These are phyloP conservation scores for Diaporthe citriasiana DNA, from an alignment of 2,329 filamentous ascomycete species.

Conservation along the genomic window DNA sequence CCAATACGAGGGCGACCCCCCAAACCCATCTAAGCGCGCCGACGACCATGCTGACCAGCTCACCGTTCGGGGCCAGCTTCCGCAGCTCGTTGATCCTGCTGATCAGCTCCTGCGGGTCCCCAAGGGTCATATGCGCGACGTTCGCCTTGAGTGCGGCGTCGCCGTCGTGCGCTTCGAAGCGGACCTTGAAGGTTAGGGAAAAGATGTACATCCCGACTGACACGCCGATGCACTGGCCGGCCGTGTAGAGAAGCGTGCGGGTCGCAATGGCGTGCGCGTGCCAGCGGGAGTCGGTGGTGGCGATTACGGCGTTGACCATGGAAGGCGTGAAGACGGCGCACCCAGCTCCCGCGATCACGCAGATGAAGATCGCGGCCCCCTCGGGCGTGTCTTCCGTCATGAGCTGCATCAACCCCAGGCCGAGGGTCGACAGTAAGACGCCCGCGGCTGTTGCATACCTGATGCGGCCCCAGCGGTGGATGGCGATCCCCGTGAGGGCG, in stretches of 20 bases:
- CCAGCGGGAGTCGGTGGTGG: slow-evolving; percentile 35
- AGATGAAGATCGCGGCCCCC: slow-evolving; percentile 22
- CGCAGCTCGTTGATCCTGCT: slow-evolving; percentile 27
- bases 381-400: slow-evolving; percentile 9
- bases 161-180: neutral
- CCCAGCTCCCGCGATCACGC: slow-evolving; percentile 16
- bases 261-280: slow-evolving; percentile 40
- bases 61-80: neutral
- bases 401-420: slow-evolving; percentile 37
- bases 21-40: slow-evolving; percentile 37
- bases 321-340: slow-evolving; percentile 39
- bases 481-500: slow-evolving; percentile 32
- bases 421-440: neutral
- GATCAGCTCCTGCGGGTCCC: slow-evolving; percentile 34
- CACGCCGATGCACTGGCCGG: slow-evolving; percentile 39
- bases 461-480: slow-evolving; percentile 29
- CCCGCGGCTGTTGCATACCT: slow-evolving; percentile 36
- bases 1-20: slow-evolving; percentile 27
- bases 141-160: neutral
- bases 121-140: neutral
- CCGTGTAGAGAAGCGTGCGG: slow-evolving; percentile 37
- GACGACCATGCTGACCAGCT: slow-evolving; percentile 13
- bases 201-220: slow-evolving; percentile 40
- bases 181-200: slow-evolving; percentile 27
- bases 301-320: slow-evolving; percentile 40